These are phyloP conservation scores for Saccharomycopsis phalli DNA, from an alignment of 1,139 yeast genomes.

Conservation along the genomic window DNA sequence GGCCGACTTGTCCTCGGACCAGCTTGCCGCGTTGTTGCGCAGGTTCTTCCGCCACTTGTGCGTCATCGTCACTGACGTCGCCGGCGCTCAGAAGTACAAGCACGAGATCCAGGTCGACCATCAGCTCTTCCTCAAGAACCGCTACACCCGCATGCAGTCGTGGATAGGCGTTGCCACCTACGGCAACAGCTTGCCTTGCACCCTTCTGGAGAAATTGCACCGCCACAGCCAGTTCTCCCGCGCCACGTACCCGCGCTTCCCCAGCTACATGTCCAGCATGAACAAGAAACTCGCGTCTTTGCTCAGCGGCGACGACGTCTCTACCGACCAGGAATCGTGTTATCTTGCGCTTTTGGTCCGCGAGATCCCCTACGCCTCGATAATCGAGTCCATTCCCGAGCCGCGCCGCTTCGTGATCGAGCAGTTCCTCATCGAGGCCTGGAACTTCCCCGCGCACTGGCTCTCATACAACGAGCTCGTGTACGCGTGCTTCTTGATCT, in stretches of 20 bases:
- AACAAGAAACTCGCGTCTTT: not conserved
- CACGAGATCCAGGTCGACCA: constrained; percentile 25
- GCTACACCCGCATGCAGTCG: constrained; percentile 43
- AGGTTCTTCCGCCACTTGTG: constrained; percentile 8
- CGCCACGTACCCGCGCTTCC: constrained; percentile 6
- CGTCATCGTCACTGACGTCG: constrained; percentile 27
- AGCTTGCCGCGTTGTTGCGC: constrained; percentile 2
- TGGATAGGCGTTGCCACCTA: constrained; percentile 46
- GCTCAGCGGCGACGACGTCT: not conserved
- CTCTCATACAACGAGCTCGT: constrained; percentile 59
- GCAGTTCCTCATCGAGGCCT: constrained; percentile 26
- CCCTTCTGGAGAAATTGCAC: constrained; percentile 29
- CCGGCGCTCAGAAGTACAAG: constrained; percentile 26
- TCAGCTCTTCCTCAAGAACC: constrained; percentile 29
- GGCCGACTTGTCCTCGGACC: not conserved
- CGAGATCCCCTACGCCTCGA: constrained; percentile 34
- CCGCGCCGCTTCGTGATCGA: constrained; percentile 24
- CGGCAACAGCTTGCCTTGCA: constrained; percentile 22
- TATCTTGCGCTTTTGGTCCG: constrained; percentile 26
- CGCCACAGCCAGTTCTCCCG: constrained; percentile 24
- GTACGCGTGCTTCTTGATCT: constrained; percentile 49
- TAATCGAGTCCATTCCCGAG: constrained; percentile 22
- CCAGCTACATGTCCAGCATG: constrained; percentile 8
- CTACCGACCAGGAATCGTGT: constrained; percentile 17
- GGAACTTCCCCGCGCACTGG: constrained; percentile 65